phyloP scores from a whole-genome alignment of 345 rosid genomes.

The Triadica sebifera region DNA sequence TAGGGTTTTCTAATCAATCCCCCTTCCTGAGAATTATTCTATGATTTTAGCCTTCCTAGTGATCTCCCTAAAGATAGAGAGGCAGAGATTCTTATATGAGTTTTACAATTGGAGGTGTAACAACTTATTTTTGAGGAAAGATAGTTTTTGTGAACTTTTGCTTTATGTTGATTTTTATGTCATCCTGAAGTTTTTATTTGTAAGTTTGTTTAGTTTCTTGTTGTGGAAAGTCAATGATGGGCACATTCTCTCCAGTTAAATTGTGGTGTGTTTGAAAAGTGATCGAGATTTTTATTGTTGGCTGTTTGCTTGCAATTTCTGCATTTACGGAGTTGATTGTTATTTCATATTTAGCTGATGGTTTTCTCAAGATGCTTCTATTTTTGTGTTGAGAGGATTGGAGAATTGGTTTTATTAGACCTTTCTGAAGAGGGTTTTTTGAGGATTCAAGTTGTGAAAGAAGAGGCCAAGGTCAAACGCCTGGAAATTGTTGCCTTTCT shows the following conservation, averaged over 20 bases:
- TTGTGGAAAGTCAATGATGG: neutral
- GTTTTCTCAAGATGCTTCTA: neutral
- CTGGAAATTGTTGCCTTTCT: slow-evolving; percentile 42
- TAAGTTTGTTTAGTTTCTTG: neutral
- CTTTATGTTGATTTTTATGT: neutral
- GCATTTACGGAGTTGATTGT: neutral
- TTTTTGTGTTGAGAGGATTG: slow-evolving; percentile 2
- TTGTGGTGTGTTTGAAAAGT: neutral
- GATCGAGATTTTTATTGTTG: neutral
- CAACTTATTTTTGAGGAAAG: neutral
- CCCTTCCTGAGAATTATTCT: neutral
- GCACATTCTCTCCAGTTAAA: neutral
- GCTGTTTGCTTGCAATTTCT: neutral
- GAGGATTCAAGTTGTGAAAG: slow-evolving; percentile 43
- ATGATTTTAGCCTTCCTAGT: neutral
- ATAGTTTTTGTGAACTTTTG: neutral
- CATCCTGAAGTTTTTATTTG: neutral
- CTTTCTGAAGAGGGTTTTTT: slow-evolving; percentile 33
- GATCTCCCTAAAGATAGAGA: neutral
- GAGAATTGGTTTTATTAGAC: neutral
- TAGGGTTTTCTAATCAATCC: slow-evolving; percentile 1
- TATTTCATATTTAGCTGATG: neutral
- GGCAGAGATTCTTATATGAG: neutral
- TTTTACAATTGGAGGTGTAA: neutral
- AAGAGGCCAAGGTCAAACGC: slow-evolving; percentile 36